Evolutionary conservation across 1,284 basidiomycete genomes (phyloP), one percentile per base, ranked within the genome.

Genomic region (Fomes fomentarius): DNA sequence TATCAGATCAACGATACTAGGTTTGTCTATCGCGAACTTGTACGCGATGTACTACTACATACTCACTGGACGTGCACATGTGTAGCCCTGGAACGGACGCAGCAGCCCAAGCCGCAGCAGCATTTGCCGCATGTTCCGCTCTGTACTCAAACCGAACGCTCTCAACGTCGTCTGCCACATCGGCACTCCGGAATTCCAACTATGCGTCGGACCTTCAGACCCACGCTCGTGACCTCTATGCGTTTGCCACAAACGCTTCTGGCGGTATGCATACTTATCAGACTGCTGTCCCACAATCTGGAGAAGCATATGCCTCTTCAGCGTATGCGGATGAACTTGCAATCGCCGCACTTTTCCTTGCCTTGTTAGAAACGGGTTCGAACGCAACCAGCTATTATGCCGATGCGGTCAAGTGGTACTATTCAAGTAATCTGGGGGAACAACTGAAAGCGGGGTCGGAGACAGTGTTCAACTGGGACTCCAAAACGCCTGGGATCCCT

Each of bases 401-500:
- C 19, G 81, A 92, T 54, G 93, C 92, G 0, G 77, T 84, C 63
- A 66, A 71, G 3, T 82, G 82, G 65, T 94, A 89, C 68, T 66
- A 73, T 4, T 73, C 83, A 33, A 89, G 83, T 65, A 69, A 76
- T 15, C 77, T 94, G 0, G 71, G 73, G 4, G 75, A 40, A 3
- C 58, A 63, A 46, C 35, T 68, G 9, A 21, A 61, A 9, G 43
- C 58, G 1, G 60, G 76, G 1, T 73, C 78, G 38, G 74, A 85
- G 48, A 71, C 76, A 5, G 86, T 89, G 6, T 91, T 95, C 74
- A 95, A 96, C 67, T 97, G 95, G 94, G 94, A 96, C 67, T 83
- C 84, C 1, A 91, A 92, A 69, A 80, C 81, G 0, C 88, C 93
- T 3, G 92, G 87, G 1, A 67, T 92, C 0, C 82, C 86, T 38